A percentile compares a stretch with the other conserved stretches of the same genome.
Conservation (phyloP, 2,329 filamentous ascomycete species). For the Rhexocercosporidium sp. region DNA sequence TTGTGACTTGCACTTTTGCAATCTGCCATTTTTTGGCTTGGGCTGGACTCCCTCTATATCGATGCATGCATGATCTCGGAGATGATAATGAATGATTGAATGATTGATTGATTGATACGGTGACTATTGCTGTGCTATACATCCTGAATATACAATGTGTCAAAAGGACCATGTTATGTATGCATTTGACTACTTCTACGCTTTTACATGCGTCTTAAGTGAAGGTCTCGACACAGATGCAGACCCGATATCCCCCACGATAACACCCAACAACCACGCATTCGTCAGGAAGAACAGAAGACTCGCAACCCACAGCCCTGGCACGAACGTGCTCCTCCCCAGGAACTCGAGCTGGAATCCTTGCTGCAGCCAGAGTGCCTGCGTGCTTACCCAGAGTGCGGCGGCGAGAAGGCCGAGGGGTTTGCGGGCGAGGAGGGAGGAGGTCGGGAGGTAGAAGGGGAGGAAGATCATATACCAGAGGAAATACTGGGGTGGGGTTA, state of each 20-base stretch:
- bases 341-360: conserved; percentile 80
- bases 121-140: conserved; percentile 1
- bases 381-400: conserved; percentile 74
- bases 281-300: conserved; percentile 85
- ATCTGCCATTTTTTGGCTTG: neutral
- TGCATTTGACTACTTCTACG: neutral
- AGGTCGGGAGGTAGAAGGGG: conserved; percentile 85
- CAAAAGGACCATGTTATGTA: neutral
- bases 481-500: conserved; percentile 93
- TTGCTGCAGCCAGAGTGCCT: conserved; percentile 78
- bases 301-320: conserved; percentile 79
- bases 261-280: conserved; percentile 82
- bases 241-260: conserved; percentile 68
- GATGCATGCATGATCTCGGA: neutral
- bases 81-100: neutral
- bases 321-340: conserved; percentile 81
- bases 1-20: too few relatives aligned
- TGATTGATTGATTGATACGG: too few relatives aligned
- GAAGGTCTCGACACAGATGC: conserved; percentile 1
- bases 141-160: neutral
- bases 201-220: neutral
- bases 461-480: conserved; percentile 97
- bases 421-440: conserved; percentile 68
- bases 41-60: neutral
- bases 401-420: conserved; percentile 68